Evolutionary conservation across 164 flowering plant genomes (phyloP).

Genomic region (Sextonia rubra): DNA sequence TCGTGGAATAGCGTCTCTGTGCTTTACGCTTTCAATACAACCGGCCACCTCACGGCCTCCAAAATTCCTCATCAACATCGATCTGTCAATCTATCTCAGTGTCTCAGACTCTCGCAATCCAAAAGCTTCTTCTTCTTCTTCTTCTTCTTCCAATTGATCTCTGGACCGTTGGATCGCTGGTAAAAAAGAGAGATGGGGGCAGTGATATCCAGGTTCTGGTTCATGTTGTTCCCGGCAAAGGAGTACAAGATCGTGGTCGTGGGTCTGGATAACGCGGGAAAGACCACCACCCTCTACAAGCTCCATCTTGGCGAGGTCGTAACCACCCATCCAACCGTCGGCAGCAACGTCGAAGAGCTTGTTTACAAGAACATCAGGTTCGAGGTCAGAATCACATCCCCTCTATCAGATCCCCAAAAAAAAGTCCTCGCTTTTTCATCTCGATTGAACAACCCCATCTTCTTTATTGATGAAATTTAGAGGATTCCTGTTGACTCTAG

Average conservation of each 20-base stretch:
- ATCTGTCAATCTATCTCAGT: no score
- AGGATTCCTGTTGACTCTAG: no score
- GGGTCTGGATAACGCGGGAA: conserved; percentile 97
- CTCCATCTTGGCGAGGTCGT: conserved; percentile 93
- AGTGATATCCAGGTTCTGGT: conserved; percentile 80
- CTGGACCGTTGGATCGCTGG: neutral
- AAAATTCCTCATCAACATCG: no score
- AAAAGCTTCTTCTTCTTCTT: no score
- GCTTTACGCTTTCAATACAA: no score
- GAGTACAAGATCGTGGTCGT: conserved; percentile 94
- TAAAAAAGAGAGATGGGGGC: conserved; percentile 7
- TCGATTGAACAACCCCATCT: no score
- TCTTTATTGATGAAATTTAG: neutral
- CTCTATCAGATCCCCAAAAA: no score
- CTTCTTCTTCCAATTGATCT: no score
- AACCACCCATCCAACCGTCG: conserved; percentile 90
- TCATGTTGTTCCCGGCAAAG: conserved; percentile 89
- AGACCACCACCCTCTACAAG: conserved; percentile 93
- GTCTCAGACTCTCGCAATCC: no score
- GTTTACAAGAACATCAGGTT: conserved; percentile 93
- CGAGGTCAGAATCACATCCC: conserved; percentile 43
- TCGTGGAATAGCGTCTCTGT: no score
- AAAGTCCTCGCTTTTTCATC: neutral
- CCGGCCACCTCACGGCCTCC: no score
- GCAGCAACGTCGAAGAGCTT: conserved; percentile 94